Evolutionary conservation across 306 rosid species (phyloP), one percentile per base, ranked within the genome.

Genomic region (Dalbergia oliveri): DNA sequence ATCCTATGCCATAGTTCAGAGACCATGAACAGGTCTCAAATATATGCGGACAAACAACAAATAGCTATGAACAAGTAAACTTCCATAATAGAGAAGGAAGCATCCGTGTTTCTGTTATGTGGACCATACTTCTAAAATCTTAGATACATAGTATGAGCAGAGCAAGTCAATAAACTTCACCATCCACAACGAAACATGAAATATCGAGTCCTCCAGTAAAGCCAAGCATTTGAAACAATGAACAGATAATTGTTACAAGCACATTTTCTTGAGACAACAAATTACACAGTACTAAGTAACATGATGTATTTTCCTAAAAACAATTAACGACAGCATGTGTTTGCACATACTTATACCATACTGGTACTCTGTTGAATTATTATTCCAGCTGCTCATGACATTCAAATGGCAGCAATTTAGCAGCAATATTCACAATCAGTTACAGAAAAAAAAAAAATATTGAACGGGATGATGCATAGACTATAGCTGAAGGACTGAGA

Each of bases 1-100:
- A 44, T 75, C 75, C 61, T 43, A 75, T 61, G 50, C 50, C 45
- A 63, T 58, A 43, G 76, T 75, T 44, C 77, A 12, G 57, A 64
- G 76, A 72, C 70, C 57, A 58, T 19, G 26, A 45, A 43, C 26
- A 31, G 26, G 23, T 14, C 65, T 41, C 21, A 39, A 50, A 50
- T 60, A 61, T 53, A 66, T 14, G 50, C 4, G 65, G 58, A 80
- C 9, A 49, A 53, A 70, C 57, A 19, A 6, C 3, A 35, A 3
- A 81, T 8, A 62, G 19, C 13, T 51, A 79, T 33, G 26, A 41
- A 44, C 69, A 65, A 39, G 69, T 21, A 79, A 67, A 19, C 41
- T 77, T 44, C 57, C 63, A 65, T 26, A 68, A 65, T 18, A 72
- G n/a, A 12, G 14, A 49, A 72, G 57, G 54, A 70, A 71, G 47